phyloP scores from a whole-genome alignment of 2,329 filamentous ascomycete species.

The Periglandula ipomoeae region DNA sequence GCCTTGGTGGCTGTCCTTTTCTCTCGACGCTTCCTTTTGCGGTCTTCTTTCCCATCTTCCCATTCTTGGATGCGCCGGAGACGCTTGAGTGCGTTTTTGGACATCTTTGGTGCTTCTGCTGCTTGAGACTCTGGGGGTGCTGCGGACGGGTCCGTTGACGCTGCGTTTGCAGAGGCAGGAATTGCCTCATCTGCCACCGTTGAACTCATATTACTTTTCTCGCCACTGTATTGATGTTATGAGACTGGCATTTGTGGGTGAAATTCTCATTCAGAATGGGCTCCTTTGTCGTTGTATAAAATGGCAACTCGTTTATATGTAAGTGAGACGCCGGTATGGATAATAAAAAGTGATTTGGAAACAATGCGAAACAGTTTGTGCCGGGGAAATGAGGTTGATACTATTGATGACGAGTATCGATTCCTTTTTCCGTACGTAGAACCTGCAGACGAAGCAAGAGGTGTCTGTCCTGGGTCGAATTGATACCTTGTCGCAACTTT shows the following conservation, averaged over 20 bases:
- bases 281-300: too few species aligned
- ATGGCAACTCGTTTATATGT: too few species aligned
- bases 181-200: background rate
- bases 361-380: too few species aligned
- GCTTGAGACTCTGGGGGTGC: background rate
- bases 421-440: background rate
- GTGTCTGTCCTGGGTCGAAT: too few species aligned
- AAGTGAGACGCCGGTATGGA: too few species aligned
- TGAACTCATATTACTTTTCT: background rate
- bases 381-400: too few species aligned
- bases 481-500: background rate
- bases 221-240: too few species aligned
- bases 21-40: conserved; percentile 44
- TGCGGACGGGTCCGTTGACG: background rate
- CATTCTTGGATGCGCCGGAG: conserved; percentile 61
- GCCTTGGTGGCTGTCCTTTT: conserved; percentile 39
- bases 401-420: too few species aligned
- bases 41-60: conserved; percentile 60
- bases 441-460: too few species aligned
- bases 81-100: conserved; percentile 83
- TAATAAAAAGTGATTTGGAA: too few species aligned
- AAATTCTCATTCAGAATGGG: too few species aligned
- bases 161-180: background rate
- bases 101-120: conserved; percentile 36
- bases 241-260: too few species aligned